Conservation (phyloP, 1,139 yeast species). For the Meyerozyma elateridarum region DNA sequence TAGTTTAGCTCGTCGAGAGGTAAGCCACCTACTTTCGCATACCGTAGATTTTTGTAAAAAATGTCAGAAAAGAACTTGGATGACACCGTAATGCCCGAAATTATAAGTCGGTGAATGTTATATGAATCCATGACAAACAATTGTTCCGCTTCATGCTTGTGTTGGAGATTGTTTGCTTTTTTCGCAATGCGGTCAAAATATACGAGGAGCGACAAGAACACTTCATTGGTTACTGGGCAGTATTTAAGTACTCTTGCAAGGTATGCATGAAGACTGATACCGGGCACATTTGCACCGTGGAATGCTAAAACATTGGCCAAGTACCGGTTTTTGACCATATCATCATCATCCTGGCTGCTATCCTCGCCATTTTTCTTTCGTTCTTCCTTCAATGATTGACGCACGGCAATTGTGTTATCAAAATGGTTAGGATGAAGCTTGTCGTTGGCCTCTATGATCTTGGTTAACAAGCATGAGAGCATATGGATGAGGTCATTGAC, state of each 20-base stretch:
- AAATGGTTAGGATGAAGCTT: slow-evolving; percentile 70
- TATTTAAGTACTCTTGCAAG: slow-evolving; percentile 86
- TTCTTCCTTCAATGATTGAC: slow-evolving; percentile 41
- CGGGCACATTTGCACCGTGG: slow-evolving; percentile 95
- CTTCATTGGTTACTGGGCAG: slow-evolving; percentile 97
- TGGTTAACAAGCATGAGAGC: slow-evolving; percentile 80
- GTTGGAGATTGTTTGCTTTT: slow-evolving; percentile 60
- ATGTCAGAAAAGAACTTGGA: slow-evolving; percentile 94
- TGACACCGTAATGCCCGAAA: slow-evolving; percentile 95
- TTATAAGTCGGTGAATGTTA: slow-evolving; percentile 88
- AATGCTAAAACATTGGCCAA: slow-evolving; percentile 80
- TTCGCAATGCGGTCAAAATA: slow-evolving; percentile 94
- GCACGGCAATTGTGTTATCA: slow-evolving; percentile 45
- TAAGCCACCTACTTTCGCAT: slow-evolving; percentile 96
- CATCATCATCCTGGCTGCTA: slow-evolving; percentile 29
- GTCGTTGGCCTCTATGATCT: slow-evolving; percentile 91
- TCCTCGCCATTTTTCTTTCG: slow-evolving; percentile 17
- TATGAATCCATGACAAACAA: slow-evolving; percentile 93
- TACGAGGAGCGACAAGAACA: slow-evolving; percentile 80
- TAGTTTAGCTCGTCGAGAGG: slow-evolving; percentile 92
- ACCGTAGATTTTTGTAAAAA: slow-evolving; percentile 90
- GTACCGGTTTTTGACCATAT: slow-evolving; percentile 50
- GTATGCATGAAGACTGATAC: slow-evolving; percentile 85
- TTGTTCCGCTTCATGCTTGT: slow-evolving; percentile 39
- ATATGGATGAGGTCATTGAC: slow-evolving; percentile 75